Evolutionary conservation across 176 grass and related monocot genomes (phyloP), one percentile per base, ranked within the genome.

Genomic region (Aegilops longissima): DNA sequence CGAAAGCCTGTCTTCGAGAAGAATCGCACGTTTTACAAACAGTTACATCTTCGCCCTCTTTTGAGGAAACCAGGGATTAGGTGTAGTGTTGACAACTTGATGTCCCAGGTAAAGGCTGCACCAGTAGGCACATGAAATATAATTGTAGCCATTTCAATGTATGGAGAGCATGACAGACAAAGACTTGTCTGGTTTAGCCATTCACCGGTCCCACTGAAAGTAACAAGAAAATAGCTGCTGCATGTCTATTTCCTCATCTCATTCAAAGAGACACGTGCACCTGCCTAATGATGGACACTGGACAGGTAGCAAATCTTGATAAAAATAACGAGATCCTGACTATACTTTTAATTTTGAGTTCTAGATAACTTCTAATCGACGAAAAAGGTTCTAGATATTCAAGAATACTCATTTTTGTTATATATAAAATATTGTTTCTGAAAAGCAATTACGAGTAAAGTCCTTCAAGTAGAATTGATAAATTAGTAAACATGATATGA

Each of bases 111-210:
- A 77, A n/a, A 88, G 23, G 81, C 45, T 84, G 80, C 81, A 80
- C 61, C 85, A 84, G 36, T 81, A 84, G 52, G 30, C 61, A 62
- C 81, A 86, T 54, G 40, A 77, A 58, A 63, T 56, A 83, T 62
- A 88, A 81, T 81, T 84, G 23, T 31, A 81, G 30, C 62, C 78
- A 77, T 85, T 87, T 56, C 81, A 76, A 51, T 77, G 64, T 40
- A 77, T 82, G 70, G 77, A 91, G 82, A 85, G 72, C 70, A 70
- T 68, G 61, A 27, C 70, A 54, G 82, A 91, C 29, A 85, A 9
- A 70, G 85, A 88, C 82, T 65, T 77, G 63, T 88, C 85, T 82
- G 86, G 90, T 82, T 70, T 82, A 81, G 77, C 62, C 40, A 77
- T 40, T 33, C 18, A n/a, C 77, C 24, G 77, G 49, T 52, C 63